Base-by-base conservation (phyloP, 2,329 filamentous ascomycete genomes). In the Dryadomyces quercus-mongolicae region DNA sequence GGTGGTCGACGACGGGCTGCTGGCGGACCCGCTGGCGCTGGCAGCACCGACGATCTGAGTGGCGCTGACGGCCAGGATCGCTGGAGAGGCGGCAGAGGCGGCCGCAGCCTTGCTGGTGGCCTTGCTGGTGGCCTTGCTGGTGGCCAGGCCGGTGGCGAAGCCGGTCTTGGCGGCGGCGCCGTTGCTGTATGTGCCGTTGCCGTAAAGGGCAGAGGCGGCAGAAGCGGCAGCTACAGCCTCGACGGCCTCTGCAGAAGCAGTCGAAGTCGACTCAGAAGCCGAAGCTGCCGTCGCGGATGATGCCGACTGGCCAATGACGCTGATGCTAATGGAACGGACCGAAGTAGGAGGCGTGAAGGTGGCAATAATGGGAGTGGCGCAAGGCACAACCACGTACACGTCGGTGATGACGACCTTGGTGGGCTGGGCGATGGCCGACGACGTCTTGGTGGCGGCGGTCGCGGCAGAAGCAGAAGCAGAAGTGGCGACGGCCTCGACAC, bases 311-410 rank as follows among this genome's bases (percentile, higher is more conserved):
- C 22, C 42, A 7, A 36, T 13, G 40, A 52, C 42, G 8, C 7
- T 15, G 21, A 46, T 53, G 22, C 49, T 42, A 7, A 45, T 50
- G 3, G 36, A 31, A 1, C 47, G 44, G 13, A 58, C n/a, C 2
- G 54, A 36, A 9, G 54, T 88, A 83, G 8, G 82, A 73, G 25
- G 84, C 82, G 63, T 86, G 86, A 15, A 89, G 67, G 3, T 63
- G 43, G 57, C 54, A 9, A 62, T 57, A 22, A 63, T 52, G 21
- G 62, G 62, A 25, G 55, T 60, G 20, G 52, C 47, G 58, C 61
- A 63, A 2, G 60, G 57, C 20, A 56, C 56, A 16, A 63, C 58
- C 5, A 60, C 55, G 16, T 62, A 53, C 25, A 61, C 51, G 55
- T 60, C 59, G 20, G 60, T 62, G 40, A 60, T 56, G 50, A 57